phyloP scores from a whole-genome alignment of 1,284 basidiomycete genomes.

The Xerocomus nothofagi region DNA sequence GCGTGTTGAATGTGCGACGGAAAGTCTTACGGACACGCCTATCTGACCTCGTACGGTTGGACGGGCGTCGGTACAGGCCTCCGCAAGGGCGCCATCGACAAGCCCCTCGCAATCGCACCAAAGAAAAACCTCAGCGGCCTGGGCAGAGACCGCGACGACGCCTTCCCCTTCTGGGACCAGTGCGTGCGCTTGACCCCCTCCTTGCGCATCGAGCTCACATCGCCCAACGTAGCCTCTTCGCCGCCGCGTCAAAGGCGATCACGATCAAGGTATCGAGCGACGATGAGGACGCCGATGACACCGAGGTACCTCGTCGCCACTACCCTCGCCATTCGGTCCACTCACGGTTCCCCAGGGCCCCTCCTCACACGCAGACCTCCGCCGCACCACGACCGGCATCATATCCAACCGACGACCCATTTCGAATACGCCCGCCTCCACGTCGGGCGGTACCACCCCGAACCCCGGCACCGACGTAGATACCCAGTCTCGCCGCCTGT shows the following conservation, averaged over 20 bases:
- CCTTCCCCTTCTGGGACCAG: constrained; percentile 97
- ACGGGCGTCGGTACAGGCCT: constrained; percentile 77
- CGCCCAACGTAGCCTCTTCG: constrained; percentile 62
- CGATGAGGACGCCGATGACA: constrained; percentile 47
- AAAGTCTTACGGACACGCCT: constrained; percentile 55
- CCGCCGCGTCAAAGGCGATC: constrained; percentile 75
- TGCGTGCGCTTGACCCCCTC: constrained; percentile 42
- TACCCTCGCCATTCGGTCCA: not conserved
- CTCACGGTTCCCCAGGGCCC: constrained; percentile 11
- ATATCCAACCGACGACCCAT: constrained; percentile 69
- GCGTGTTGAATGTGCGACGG: too few relatives aligned
- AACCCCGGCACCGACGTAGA: constrained; percentile 29
- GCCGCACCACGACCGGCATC: constrained; percentile 74
- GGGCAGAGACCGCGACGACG: constrained; percentile 90
- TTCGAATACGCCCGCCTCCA: constrained; percentile 51
- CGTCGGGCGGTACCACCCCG: constrained; percentile 52
- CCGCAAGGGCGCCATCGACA: constrained; percentile 62
- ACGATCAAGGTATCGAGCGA: constrained; percentile 62
- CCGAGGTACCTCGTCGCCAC: constrained; percentile 10
- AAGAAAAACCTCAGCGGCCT: constrained; percentile 84
- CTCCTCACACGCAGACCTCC: constrained; percentile 29
- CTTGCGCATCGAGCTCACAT: not conserved
- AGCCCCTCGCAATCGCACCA: constrained; percentile 76
- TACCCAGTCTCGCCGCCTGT: constrained; percentile 40
- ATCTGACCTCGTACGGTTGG: constrained; percentile 86